Base-by-base conservation (phyloP, 345 rosid genomes). In the Gossypium thurberi region DNA sequence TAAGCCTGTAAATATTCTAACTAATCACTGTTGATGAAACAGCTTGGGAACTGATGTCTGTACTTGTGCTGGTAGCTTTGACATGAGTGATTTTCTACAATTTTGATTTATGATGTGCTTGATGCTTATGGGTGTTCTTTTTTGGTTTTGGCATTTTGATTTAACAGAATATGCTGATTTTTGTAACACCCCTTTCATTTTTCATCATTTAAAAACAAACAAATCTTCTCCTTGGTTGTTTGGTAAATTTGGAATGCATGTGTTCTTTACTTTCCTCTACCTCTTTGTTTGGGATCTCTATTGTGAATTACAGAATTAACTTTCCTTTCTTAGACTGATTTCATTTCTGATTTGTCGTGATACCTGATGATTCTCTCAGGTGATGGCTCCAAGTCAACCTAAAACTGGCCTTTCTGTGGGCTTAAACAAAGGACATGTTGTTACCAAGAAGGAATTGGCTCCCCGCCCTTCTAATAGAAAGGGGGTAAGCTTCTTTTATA, bases 351-450 rank as follows among this genome's bases (percentile, higher is more conserved):
- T 5, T 53, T 7, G 58, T n/a, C n/a, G 3, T n/a, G 4, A 40
- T 56, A 42, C 18, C 2, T 60, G 20, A 18, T 59, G 9, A 40
- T 59, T 44, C 51, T 67, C 46, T 28, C 72, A 78, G 87, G 80
- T 23, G 46, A 84, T 84, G 84, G 87, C 87, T 74, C 75, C 83
- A 51, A 78, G 67, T 50, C 84, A 81, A 78, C 75, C 83, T 14
- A 80, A 74, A 14, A 81, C 72, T 21, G 85, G 87, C 53, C 82
- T 84, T 37, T 81, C 75, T 55, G 84, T 84, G 14, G 87, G 84
- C 12, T 74, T 79, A 53, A 82, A 82, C 75, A 79, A 69, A 70
- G 85, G 87, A 6, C 85, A 82, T 59, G 70, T 80, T 18, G 84
- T 82, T 52, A 82, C 85, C 59, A 79, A 70, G 74, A 76, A 76